phyloP scores from a whole-genome alignment of 2,329 filamentous ascomycete species.

The Arthrinium puccinioides region DNA sequence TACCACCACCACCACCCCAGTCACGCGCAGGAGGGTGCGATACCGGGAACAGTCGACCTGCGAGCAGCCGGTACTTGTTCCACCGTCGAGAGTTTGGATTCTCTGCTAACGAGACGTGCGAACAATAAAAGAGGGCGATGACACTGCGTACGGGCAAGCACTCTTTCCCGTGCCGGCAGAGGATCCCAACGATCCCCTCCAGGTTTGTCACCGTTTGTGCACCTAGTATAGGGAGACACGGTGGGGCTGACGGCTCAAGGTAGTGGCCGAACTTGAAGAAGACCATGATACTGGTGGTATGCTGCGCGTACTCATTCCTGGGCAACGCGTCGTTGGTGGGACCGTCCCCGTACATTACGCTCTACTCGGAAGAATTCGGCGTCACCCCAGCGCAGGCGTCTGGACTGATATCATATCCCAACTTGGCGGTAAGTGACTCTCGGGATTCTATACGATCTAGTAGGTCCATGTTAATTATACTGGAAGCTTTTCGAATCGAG shows the following conservation, averaged over 20 bases:
- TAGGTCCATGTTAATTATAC: too few species aligned
- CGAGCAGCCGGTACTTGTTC: slow-evolving; percentile 22
- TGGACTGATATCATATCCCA: slow-evolving; percentile 51
- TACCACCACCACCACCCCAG: slow-evolving; percentile 3
- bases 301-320: slow-evolving; percentile 49
- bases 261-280: slow-evolving; percentile 51
- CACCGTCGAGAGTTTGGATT: background rate
- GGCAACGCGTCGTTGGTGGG: slow-evolving; percentile 50
- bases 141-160: slow-evolving; percentile 52
- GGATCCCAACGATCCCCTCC: slow-evolving; percentile 54
- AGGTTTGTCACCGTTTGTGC: slow-evolving; percentile 21
- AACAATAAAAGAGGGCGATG: slow-evolving; percentile 40
- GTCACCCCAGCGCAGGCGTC: slow-evolving; percentile 44
- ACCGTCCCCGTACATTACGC: slow-evolving; percentile 49
- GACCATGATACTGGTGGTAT: slow-evolving; percentile 45
- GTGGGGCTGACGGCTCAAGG: too few species aligned
- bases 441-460: too few species aligned
- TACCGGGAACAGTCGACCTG: slow-evolving; percentile 19
- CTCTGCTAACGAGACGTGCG: background rate
- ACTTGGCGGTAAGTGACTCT: too few species aligned
- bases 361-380: slow-evolving; percentile 44
- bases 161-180: slow-evolving; percentile 53
- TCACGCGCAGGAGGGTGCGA: slow-evolving; percentile 17
- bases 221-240: background rate
- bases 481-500: too few species aligned